Evolutionary conservation across 345 rosid genomes (phyloP).

Genomic region (Citrus trifoliata): DNA sequence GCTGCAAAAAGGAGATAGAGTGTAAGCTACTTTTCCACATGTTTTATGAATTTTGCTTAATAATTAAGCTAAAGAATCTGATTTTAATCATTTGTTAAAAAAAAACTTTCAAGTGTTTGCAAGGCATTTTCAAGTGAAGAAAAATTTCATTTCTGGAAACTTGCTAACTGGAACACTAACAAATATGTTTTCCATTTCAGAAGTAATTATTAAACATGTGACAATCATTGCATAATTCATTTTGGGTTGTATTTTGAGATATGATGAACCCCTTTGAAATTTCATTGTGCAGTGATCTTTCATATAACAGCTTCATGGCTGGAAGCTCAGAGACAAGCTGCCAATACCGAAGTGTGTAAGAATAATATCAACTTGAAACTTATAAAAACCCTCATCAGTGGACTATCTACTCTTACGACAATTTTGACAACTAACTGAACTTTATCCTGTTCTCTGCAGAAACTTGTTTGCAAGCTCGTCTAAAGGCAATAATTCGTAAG

Average conservation of each 20-base stretch:
- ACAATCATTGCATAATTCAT: too few relatives aligned
- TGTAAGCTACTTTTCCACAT: constrained; percentile 14
- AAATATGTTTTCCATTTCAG: too few relatives aligned
- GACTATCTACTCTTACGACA: background rate
- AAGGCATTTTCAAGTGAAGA: background rate
- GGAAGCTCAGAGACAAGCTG: constrained; percentile 4
- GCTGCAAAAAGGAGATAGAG: background rate
- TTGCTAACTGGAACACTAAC: too few relatives aligned
- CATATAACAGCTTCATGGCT: constrained; percentile 28
- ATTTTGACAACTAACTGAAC: background rate
- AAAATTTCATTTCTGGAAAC: background rate
- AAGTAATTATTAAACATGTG: too few relatives aligned
- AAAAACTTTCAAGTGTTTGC: background rate
- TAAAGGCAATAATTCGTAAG: constrained; percentile 21
- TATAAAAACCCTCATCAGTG: background rate
- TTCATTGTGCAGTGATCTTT: constrained; percentile 29
- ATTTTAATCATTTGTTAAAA: background rate
- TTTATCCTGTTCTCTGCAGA: constrained; percentile 10
- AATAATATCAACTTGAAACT: background rate
- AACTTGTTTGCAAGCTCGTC: constrained; percentile 42
- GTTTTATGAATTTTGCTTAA: background rate
- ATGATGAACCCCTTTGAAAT: background rate
- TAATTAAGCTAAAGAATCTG: background rate
- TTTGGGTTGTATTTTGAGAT: background rate
- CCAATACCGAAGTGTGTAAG: constrained; percentile 18